These are phyloP conservation scores for Barnettozyma hawaiiensis DNA, from an alignment of 1,139 yeast species.

Conservation along the genomic window DNA sequence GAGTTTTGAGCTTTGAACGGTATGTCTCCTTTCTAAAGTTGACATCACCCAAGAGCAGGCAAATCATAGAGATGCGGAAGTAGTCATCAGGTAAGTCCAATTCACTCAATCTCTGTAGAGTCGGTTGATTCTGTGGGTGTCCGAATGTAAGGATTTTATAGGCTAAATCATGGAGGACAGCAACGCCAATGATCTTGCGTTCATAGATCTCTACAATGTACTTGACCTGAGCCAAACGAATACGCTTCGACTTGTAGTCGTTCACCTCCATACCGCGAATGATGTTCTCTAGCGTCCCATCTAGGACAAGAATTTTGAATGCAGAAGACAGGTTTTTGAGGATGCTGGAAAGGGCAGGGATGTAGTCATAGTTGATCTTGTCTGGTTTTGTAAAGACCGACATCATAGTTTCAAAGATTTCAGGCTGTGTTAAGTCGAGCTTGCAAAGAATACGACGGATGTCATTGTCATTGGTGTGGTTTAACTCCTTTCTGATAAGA, in stretches of 20 bases:
- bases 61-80: constrained; percentile 59
- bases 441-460: constrained; percentile 39
- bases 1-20: constrained; percentile 36
- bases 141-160: constrained; percentile 63
- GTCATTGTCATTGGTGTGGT: constrained; percentile 30
- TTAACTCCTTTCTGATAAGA: constrained; percentile 49
- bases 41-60: constrained; percentile 32
- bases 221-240: constrained; percentile 55
- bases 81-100: constrained; percentile 64
- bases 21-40: constrained; percentile 16
- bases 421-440: constrained; percentile 44
- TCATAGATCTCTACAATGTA: constrained; percentile 58
- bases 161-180: constrained; percentile 47
- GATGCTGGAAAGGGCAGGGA: constrained; percentile 45
- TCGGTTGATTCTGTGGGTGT: constrained; percentile 58
- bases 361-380: constrained; percentile 51
- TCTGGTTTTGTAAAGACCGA: constrained; percentile 59
- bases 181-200: constrained; percentile 41
- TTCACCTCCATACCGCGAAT: constrained; percentile 62
- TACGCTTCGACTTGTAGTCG: constrained; percentile 54
- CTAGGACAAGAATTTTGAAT: constrained; percentile 48
- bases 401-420: constrained; percentile 38
- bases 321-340: constrained; percentile 35
- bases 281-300: constrained; percentile 59
- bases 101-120: constrained; percentile 37